These are phyloP conservation scores for Nemania sp. DNA, from an alignment of 2,329 filamentous ascomycete genomes.

Conservation along the genomic window DNA sequence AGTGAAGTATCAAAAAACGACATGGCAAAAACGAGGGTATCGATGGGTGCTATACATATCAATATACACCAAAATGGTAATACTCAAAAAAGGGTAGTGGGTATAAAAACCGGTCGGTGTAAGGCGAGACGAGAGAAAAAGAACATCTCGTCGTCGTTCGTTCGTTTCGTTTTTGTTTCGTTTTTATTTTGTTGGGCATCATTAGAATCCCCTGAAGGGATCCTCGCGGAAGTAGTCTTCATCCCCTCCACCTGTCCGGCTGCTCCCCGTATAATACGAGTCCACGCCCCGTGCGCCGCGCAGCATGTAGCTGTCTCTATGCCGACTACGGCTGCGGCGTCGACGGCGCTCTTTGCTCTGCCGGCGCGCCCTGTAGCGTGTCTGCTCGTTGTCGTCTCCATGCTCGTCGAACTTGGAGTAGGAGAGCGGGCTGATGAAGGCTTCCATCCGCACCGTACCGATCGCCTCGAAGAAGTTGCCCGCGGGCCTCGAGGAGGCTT, in stretches of 20 bases:
- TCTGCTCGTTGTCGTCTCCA: constrained; percentile 64
- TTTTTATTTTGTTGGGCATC: no score
- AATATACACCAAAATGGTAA: neutral
- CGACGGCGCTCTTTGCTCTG: constrained; percentile 68
- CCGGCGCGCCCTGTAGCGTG: constrained; percentile 60
- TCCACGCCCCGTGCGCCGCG: constrained; percentile 58
- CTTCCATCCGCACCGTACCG: constrained; percentile 95
- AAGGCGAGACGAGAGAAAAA: neutral
- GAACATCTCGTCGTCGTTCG: neutral
- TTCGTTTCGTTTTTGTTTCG: neutral
- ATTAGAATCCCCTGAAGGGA: constrained; percentile 71
- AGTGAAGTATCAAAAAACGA: constrained; percentile 7
- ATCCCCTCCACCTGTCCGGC: constrained; percentile 60
- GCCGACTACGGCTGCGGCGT: constrained; percentile 64
- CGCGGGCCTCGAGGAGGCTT: constrained; percentile 63
- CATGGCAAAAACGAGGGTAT: constrained; percentile 37
- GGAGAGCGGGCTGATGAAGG: constrained; percentile 81
- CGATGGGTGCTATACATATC: constrained; percentile 9
- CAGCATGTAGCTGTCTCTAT: constrained; percentile 62
- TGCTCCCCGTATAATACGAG: constrained; percentile 59
- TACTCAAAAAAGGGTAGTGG: neutral
- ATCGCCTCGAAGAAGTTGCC: constrained; percentile 86
- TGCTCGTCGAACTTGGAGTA: constrained; percentile 61
- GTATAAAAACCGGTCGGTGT: neutral
- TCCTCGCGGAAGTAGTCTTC: constrained; percentile 71